A percentile compares a stretch with the other conserved stretches of the same genome.
Evolutionary conservation across 1,284 basidiomycete species (phyloP).

Genomic region (Ceratobasidium sp.): DNA sequence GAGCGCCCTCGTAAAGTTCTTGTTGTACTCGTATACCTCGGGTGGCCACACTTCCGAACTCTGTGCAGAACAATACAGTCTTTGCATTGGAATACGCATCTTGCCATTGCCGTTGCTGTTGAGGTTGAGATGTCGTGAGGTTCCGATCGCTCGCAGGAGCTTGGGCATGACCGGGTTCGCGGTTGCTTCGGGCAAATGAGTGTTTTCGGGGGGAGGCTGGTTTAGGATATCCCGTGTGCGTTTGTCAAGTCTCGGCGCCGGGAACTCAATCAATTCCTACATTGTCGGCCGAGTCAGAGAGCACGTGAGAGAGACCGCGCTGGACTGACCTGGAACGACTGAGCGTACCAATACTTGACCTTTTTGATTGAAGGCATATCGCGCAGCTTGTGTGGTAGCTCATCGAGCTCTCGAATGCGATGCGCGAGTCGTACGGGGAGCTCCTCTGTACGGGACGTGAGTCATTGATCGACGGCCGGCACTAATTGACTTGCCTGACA

Average conservation of each 20-base stretch:
- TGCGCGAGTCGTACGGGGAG: constrained; percentile 95
- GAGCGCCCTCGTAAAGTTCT: constrained; percentile 85
- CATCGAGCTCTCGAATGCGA: constrained; percentile 94
- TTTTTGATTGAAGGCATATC: constrained; percentile 93
- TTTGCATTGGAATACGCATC: constrained; percentile 74
- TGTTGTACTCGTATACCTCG: constrained; percentile 93
- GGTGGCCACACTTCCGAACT: constrained; percentile 79
- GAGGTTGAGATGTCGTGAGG: constrained; percentile 15
- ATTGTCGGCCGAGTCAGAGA: constrained; percentile 17
- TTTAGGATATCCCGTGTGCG: constrained; percentile 73
- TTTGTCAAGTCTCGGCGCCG: constrained; percentile 71
- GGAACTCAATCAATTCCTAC: constrained; percentile 88
- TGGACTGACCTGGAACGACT: constrained; percentile 88
- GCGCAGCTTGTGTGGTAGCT: constrained; percentile 89
- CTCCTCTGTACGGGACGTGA: constrained; percentile 65
- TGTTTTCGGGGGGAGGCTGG: constrained; percentile 53
- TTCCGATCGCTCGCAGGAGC: constrained; percentile 40
- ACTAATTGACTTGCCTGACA: constrained; percentile 61
- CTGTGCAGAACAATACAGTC: constrained; percentile 49
- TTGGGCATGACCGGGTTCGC: constrained; percentile 71
- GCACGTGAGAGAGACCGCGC: neutral
- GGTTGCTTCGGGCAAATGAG: constrained; percentile 64
- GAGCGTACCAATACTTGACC: constrained; percentile 99
- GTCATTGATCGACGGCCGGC: constrained; percentile 2
- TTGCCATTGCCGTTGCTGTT: constrained; percentile 49